Base-by-base conservation (phyloP, 441 rosid genomes). In the Cnidoscolus chayamansa region DNA sequence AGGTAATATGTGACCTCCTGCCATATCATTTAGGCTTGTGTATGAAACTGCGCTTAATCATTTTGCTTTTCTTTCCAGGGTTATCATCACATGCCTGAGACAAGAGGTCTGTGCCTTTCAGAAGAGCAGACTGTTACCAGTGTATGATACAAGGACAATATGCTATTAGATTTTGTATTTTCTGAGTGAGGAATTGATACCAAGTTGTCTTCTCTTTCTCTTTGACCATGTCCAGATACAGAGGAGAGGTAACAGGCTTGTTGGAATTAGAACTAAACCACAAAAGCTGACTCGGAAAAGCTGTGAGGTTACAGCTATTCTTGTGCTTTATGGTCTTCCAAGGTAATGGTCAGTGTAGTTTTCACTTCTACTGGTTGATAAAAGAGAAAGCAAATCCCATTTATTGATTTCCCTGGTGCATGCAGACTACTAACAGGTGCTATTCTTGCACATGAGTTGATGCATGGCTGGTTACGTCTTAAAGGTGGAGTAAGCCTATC, bases 391-490 rank as follows among this genome's bases (percentile, higher is more conserved):
- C 5, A 53, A 53, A 53, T 53, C 19, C n/a, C 19, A 6, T 53
- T 53, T 0, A 10, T 72, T 63, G 43, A 55, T 20, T 31, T 48
- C 15, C 35, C 65, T 55, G 11, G 12, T 65, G 73, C 67, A 53
- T 81, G 71, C 88, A 94, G 98, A 80, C 79, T 94, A 74, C 83
- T 94, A 10, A 92, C 98, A 2, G 98, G 98, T 53, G 97, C 98
- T 5, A 92, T 92, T 80, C 97, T 94, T 16, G 90, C 97, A n/a
- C 93, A 89, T 57, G 96, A 90, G 83, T 74, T 94, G 71, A 94
- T 94, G 98, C 98, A 90, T 12, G 97, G 97, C 19, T 94, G 97
- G 97, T 78, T 94, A 73, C 89, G 98, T 47, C 90, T 94, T 50
- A 87, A 90, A 83, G 98, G 97, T 90, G 81, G 31, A 43, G 56